Base-by-base conservation (phyloP, 2,329 filamentous ascomycete genomes). In the Aspergillus unguis region DNA sequence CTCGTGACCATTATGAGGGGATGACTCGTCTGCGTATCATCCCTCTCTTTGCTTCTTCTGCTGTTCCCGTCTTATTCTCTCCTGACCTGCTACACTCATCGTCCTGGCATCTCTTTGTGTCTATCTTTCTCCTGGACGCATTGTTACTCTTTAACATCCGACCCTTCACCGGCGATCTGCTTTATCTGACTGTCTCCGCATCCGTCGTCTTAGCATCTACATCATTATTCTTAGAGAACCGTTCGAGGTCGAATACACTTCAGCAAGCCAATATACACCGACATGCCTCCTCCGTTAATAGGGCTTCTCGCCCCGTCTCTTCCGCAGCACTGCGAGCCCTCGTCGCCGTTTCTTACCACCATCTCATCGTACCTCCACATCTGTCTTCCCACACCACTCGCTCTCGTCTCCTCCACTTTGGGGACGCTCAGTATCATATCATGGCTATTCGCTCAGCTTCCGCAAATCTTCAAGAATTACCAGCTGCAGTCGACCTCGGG, bases 391-490 rank as follows among this genome's bases (percentile, higher is more conserved):
- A 85, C 83, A 17, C 78, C 80, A 49, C 77, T 86, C 50, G 83
- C 83, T 25, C 76, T 86, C 54, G 57, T 84, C 52, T 87, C 85
- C 25, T 83, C 81, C 5, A 56, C 79, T 2, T 75, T 86, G 48
- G 85, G 85, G 23, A 78, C 76, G 0, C 71, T 84, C 55, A 86
- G 83, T 62, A 87, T 87, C 55, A 60, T 85, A 46, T 81, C 84
- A 40, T 87, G 85, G 85, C 76, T 87, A 2, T 87, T 86, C 64
- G 85, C 85, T 9, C 85, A 87, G 66, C 72, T 87, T 28, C 85
- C 85, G 1, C 85, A 87, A 62, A 85, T 87, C 57, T 85, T 82
- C 71, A 86, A 86, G 72, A 87, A 87, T 64, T 82, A 83, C 64
- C 75, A 76, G 48, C 67, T 85, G 23, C 77, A 84, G 62, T 86